phyloP scores from a whole-genome alignment of 2,329 filamentous ascomycete species.

The Gliomastix tumulicola region DNA sequence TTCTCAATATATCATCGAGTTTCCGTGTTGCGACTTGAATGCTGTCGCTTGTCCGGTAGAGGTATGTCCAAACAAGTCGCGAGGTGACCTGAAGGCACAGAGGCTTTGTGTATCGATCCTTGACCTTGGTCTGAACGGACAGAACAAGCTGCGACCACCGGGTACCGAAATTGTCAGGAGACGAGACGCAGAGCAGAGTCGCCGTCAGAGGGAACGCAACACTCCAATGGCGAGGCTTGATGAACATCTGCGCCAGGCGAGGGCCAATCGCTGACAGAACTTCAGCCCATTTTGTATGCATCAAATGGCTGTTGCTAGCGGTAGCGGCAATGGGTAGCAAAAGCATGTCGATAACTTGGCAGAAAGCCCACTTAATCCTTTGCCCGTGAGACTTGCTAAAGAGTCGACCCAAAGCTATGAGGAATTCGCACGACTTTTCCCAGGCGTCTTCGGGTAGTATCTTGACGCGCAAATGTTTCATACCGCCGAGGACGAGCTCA shows the following conservation, averaged over 20 bases:
- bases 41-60: constrained; percentile 76
- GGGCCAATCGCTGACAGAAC: constrained; percentile 74
- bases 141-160: constrained; percentile 84
- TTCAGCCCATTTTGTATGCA: constrained; percentile 77
- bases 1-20: constrained; percentile 80
- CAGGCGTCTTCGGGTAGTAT: constrained; percentile 68
- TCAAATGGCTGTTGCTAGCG: constrained; percentile 68
- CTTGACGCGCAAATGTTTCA: constrained; percentile 81
- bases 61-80: constrained; percentile 86
- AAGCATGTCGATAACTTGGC: constrained; percentile 81
- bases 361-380: constrained; percentile 88
- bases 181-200: constrained; percentile 81
- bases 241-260: constrained; percentile 74
- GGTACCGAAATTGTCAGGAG: constrained; percentile 71
- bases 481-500: constrained; percentile 80
- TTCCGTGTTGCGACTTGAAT: constrained; percentile 64
- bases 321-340: constrained; percentile 81
- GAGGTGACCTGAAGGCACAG: constrained; percentile 85
- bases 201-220: constrained; percentile 84
- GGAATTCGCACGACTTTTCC: constrained; percentile 83
- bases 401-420: constrained; percentile 72
- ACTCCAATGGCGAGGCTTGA: constrained; percentile 88
- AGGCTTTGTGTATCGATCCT: constrained; percentile 72
- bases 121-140: constrained; percentile 71
- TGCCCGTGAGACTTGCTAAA: constrained; percentile 84